These are phyloP conservation scores for Apiospora rasikravindrae DNA, from an alignment of 2,329 filamentous ascomycete genomes.

Conservation along the genomic window DNA sequence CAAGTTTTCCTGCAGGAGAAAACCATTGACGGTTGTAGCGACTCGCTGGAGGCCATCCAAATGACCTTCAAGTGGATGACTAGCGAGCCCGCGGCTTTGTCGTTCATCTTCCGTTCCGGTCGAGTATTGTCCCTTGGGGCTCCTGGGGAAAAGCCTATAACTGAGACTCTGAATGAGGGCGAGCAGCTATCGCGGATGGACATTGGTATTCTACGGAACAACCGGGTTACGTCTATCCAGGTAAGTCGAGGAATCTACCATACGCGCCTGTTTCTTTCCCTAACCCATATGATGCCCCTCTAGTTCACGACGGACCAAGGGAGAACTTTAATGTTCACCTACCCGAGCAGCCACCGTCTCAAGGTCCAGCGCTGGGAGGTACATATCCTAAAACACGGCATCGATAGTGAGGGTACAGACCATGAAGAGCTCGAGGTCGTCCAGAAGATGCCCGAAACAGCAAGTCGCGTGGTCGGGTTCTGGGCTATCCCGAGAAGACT, in stretches of 20 bases:
- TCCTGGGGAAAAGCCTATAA: slow-evolving; percentile 18
- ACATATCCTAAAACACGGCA: not conserved
- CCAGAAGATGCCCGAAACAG: slow-evolving; percentile 6
- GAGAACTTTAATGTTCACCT: slow-evolving; percentile 8
- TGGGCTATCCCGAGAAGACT: slow-evolving; percentile 17
- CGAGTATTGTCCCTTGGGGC: slow-evolving; percentile 23
- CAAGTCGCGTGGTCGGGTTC: slow-evolving; percentile 14
- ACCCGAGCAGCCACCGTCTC: not conserved
- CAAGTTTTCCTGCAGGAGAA: slow-evolving; percentile 27
- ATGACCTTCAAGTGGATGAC: slow-evolving; percentile 25
- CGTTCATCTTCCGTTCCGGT: slow-evolving; percentile 27
- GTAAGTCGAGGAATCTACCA: slow-evolving; percentile 22
- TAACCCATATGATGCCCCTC: not conserved
- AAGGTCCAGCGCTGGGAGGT: not conserved
- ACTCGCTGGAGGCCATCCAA: slow-evolving; percentile 25
- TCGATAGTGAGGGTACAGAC: not conserved
- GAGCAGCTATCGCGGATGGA: slow-evolving; percentile 27
- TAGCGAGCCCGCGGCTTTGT: slow-evolving; percentile 27
- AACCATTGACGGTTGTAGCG: slow-evolving; percentile 20
- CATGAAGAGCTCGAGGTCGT: not conserved
- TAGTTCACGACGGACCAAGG: slow-evolving; percentile 20
- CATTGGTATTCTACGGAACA: slow-evolving; percentile 22
- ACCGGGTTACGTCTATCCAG: slow-evolving; percentile 25
- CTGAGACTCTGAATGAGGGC: slow-evolving; percentile 22
- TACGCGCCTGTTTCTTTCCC: not conserved